A percentile compares a stretch with the other conserved stretches of the same genome.
phyloP scores from a whole-genome alignment of 2,329 filamentous ascomycete species.

The Zasmidium cellare region DNA sequence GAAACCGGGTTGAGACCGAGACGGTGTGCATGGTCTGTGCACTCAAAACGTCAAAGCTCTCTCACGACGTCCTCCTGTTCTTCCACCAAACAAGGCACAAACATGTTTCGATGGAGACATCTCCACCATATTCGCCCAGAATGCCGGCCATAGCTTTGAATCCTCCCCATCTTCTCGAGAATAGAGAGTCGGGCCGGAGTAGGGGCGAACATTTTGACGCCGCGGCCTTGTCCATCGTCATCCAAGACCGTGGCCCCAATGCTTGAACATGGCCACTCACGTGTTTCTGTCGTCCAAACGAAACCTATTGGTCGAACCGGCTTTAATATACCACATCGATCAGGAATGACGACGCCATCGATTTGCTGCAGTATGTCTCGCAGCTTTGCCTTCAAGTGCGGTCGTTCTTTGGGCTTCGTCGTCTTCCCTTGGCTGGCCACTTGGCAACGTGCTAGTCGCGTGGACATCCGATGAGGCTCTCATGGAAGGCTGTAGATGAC shows the following conservation, averaged over 20 bases:
- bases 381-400: not conserved
- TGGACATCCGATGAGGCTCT: not conserved
- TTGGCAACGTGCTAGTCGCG: not conserved
- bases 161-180: not conserved
- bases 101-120: too few species aligned
- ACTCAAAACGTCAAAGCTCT: too few species aligned
- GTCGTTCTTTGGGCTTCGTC: not conserved
- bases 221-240: slow-evolving; percentile 1
- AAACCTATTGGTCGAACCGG: not conserved
- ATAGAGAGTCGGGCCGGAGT: not conserved
- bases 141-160: not conserved
- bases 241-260: slow-evolving; percentile 1
- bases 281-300: not conserved
- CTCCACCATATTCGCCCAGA: not conserved
- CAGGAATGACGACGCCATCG: not conserved
- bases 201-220: not conserved
- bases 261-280: slow-evolving; percentile 1
- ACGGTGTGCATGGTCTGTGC: too few species aligned
- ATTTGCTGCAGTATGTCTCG: not conserved
- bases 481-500: not conserved
- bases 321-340: not conserved
- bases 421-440: not conserved
- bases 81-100: too few species aligned
- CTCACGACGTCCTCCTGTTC: too few species aligned
- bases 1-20: too few species aligned